Conservation (phyloP, 2,329 filamentous ascomycete genomes). For the Calonectria montana region DNA sequence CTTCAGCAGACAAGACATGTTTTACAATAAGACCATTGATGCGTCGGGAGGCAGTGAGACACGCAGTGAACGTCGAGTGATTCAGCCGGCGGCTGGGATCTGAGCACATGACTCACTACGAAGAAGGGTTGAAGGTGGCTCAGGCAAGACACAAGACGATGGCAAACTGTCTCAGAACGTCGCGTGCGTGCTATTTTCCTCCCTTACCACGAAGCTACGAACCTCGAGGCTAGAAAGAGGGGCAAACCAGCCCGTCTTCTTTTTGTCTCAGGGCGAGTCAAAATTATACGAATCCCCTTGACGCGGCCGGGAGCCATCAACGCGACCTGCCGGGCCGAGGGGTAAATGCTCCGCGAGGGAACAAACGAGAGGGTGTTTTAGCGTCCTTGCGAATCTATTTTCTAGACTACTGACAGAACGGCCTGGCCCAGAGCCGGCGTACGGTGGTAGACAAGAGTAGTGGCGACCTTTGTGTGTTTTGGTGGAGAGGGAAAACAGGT, state of each 20-base stretch:
- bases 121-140: background rate
- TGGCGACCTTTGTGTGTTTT: background rate
- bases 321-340: background rate
- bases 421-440: constrained; percentile 4
- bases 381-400: background rate
- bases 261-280: constrained; percentile 19
- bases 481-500: constrained; percentile 22
- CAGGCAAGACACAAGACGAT: constrained; percentile 30
- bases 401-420: background rate
- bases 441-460: constrained; percentile 18
- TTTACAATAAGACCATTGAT: background rate
- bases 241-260: background rate
- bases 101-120: background rate
- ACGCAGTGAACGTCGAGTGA: background rate
- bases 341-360: background rate
- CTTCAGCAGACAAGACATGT: background rate
- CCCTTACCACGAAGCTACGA: background rate
- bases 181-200: constrained; percentile 19
- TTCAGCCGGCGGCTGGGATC: constrained; percentile 1
- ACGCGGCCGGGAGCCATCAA: background rate
- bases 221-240: constrained; percentile 14
- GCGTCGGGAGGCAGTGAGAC: constrained; percentile 18
- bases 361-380: background rate
- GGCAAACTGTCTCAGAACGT: constrained; percentile 36
- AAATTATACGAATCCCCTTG: background rate